phyloP scores from a whole-genome alignment of 2,329 filamentous ascomycete genomes.

The Talaromyces rugulosus region DNA sequence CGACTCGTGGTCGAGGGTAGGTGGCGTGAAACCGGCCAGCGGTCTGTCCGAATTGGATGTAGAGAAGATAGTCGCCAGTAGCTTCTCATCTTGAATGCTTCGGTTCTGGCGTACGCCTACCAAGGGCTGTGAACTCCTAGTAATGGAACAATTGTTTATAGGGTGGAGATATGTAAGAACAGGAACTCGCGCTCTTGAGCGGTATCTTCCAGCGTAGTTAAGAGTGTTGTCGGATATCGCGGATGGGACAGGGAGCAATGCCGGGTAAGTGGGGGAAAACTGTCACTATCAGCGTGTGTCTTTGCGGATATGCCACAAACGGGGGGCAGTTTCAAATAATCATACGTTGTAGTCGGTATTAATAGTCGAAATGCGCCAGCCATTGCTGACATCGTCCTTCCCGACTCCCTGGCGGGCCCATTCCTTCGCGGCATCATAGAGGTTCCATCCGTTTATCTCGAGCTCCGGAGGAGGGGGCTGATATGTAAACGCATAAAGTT shows the following conservation, averaged over 20 bases:
- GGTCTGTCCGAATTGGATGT: slow-evolving; percentile 54
- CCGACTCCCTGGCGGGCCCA: slow-evolving; percentile 85
- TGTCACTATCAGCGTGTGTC: slow-evolving; percentile 16
- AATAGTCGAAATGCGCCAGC: slow-evolving; percentile 87
- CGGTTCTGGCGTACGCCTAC: slow-evolving; percentile 82
- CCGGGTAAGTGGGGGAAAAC: slow-evolving; percentile 92
- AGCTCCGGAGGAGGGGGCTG: slow-evolving; percentile 69
- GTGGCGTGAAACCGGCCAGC: slow-evolving; percentile 34
- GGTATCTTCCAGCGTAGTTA: slow-evolving; percentile 86
- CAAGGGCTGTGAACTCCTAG: slow-evolving; percentile 85
- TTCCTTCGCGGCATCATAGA: slow-evolving; percentile 83
- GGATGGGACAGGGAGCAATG: slow-evolving; percentile 75
- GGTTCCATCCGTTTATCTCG: slow-evolving; percentile 70
- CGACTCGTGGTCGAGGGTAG: slow-evolving; percentile 39
- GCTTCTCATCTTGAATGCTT: slow-evolving; percentile 91
- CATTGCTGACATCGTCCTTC: slow-evolving; percentile 69
- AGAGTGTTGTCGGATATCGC: slow-evolving; percentile 95
- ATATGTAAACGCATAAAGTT: slow-evolving; percentile 86
- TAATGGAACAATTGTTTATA: slow-evolving; percentile 95
- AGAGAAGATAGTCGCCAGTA: slow-evolving; percentile 88
- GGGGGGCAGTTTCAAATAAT: slow-evolving; percentile 14
- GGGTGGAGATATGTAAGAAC: slow-evolving; percentile 92
- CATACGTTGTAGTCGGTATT: slow-evolving; percentile 74
- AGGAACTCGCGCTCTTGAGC: slow-evolving; percentile 84
- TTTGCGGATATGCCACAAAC: not conserved